phyloP scores from a whole-genome alignment of 2,329 filamentous ascomycete species.

The Ilyonectria destructans region DNA sequence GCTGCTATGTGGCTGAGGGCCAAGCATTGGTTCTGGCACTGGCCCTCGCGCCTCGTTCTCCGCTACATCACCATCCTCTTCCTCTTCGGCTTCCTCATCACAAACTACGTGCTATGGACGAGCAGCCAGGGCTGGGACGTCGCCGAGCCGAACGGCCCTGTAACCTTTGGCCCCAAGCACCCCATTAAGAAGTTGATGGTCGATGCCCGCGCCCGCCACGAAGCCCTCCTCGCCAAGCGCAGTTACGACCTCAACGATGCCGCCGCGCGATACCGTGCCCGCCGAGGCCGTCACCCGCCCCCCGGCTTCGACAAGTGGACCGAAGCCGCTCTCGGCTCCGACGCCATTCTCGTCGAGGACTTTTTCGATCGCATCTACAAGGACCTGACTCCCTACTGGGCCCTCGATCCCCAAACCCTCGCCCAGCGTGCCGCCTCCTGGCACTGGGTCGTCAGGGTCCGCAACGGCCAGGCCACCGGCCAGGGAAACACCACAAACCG shows the following conservation, averaged over 20 bases:
- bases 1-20: constrained; percentile 47
- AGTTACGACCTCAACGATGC: constrained; percentile 67
- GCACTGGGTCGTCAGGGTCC: constrained; percentile 65
- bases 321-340: constrained; percentile 65
- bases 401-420: constrained; percentile 61
- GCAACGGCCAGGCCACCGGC: constrained; percentile 59
- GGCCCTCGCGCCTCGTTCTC: constrained; percentile 50
- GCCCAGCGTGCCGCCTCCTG: constrained; percentile 60
- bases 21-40: constrained; percentile 48
- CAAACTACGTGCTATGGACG: constrained; percentile 54
- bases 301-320: constrained; percentile 77
- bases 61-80: constrained; percentile 49
- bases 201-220: constrained; percentile 62
- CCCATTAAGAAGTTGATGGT: constrained; percentile 68
- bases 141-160: constrained; percentile 41
- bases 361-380: constrained; percentile 78
- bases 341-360: constrained; percentile 74
- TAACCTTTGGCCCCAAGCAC: constrained; percentile 55
- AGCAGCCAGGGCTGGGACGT: constrained; percentile 48
- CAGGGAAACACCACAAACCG: constrained; percentile 59
- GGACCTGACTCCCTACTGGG: constrained; percentile 75
- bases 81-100: constrained; percentile 46
- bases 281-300: constrained; percentile 73
- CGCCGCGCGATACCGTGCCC: constrained; percentile 69
- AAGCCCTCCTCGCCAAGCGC: constrained; percentile 59